phyloP scores from a whole-genome alignment of 805 yeast species.

The Spencermartinsiella europaea region DNA sequence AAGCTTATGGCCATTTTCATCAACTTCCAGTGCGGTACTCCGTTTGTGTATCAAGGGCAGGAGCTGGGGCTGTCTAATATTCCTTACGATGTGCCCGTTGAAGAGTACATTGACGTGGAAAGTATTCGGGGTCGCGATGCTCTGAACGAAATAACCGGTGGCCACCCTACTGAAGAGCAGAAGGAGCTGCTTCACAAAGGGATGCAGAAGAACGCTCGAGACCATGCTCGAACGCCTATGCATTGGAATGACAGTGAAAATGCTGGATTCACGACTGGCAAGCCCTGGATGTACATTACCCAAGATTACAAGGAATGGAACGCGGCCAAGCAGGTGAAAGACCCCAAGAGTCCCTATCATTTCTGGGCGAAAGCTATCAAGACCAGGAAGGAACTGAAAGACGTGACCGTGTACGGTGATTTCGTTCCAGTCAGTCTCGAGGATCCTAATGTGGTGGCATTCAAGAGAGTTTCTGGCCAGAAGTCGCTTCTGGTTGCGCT shows the following conservation, averaged over 20 bases:
- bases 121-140: conserved; percentile 39
- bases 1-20: conserved; percentile 46
- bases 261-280: conserved; percentile 44
- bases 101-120: conserved; percentile 48
- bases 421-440: conserved; percentile 43
- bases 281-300: conserved; percentile 52
- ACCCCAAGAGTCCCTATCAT: conserved; percentile 41
- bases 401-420: conserved; percentile 42
- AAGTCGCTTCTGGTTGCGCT: conserved; percentile 37
- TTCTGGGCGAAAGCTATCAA: conserved; percentile 43
- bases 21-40: conserved; percentile 47
- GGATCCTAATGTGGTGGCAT: conserved; percentile 40
- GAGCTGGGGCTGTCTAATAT: conserved; percentile 54
- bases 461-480: conserved; percentile 22
- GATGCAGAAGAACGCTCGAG: conserved; percentile 38
- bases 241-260: conserved; percentile 44
- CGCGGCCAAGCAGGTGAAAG: conserved; percentile 41
- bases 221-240: conserved; percentile 52
- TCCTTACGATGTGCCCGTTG: conserved; percentile 42
- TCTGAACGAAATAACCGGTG: conserved; percentile 20
- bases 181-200: conserved; percentile 7
- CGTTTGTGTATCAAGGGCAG: conserved; percentile 57
- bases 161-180: conserved; percentile 21
- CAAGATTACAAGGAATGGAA: conserved; percentile 47
- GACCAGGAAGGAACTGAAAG: conserved; percentile 42